These are phyloP conservation scores for Scenedesmus sp. DNA, from an alignment of 163 green algal genomes.

Conservation along the genomic window DNA sequence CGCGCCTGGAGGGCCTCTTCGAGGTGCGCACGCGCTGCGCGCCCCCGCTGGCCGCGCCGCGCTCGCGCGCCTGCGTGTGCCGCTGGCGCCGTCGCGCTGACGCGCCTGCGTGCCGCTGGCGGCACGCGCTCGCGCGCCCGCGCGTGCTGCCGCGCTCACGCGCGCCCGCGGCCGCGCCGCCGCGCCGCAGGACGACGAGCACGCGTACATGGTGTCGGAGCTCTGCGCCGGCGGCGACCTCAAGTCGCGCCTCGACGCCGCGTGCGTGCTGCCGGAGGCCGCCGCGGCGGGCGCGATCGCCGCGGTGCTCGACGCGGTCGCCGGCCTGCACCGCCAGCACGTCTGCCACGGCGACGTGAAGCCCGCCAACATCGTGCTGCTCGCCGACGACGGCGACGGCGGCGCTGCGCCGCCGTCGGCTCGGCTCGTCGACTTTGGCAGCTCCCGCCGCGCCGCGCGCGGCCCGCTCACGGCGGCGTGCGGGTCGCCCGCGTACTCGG, in stretches of 20 bases:
- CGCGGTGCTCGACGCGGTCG: slow-evolving; percentile 39
- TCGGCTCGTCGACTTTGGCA: slow-evolving; percentile 39
- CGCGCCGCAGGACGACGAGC: slow-evolving; percentile 39
- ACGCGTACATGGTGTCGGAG: slow-evolving; percentile 47
- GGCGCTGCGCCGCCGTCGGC: neutral
- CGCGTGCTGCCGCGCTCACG: no score
- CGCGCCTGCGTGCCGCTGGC: no score
- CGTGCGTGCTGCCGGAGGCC: neutral
- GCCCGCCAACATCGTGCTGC: slow-evolving; percentile 40
- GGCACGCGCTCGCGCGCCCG: no score
- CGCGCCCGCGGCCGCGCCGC: no score
- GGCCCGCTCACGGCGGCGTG: slow-evolving; percentile 23
- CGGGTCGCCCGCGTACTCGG: slow-evolving; percentile 35
- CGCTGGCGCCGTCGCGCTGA: no score
- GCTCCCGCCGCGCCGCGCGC: neutral
- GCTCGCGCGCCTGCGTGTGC: no score
- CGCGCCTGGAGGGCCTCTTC: slow-evolving; percentile 36
- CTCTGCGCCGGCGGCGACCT: slow-evolving; percentile 34
- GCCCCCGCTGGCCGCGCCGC: no score
- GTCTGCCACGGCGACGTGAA: slow-evolving; percentile 47
- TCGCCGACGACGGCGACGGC: no score
- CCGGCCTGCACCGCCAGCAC: slow-evolving; percentile 22
- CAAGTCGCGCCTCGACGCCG: slow-evolving; percentile 15
- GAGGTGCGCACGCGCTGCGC: no score
- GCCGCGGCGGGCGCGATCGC: slow-evolving; percentile 34